Base-by-base conservation (phyloP, 352 stramenopile species). In the Phytophthora uliginosa region DNA sequence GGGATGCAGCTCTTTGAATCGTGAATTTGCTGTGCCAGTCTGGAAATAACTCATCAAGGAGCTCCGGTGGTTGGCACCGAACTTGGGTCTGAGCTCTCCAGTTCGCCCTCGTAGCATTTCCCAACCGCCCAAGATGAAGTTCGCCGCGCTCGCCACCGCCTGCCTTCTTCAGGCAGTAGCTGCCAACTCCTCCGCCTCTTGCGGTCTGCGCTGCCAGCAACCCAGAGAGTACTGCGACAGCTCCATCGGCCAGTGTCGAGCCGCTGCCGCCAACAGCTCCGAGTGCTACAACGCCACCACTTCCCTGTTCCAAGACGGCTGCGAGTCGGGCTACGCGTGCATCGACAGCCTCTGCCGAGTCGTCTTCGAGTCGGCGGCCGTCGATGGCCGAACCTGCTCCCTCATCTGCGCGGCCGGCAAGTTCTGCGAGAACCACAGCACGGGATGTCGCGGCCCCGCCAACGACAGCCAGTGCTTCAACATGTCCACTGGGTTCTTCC, bases 401-500 rank as follows among this genome's bases (percentile, higher is more conserved):
- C 36, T 67, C 36, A 67, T 68, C 13, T 76, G 63, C 48, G 56
- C 59, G 1, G 63, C 58, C 8, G 68, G 68, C 12, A 63, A 74
- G 28, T 74, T 66, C 55, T 79, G 73, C 59, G 73, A 79, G 36
- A 74, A 73, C 34, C 42, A 26, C 18, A 69, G 31, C 15, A 59
- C 7, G 1, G 53, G 58, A 45, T 79, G 73, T 18, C 73, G 73
- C 20, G 63, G 20, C 7, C 73, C 68, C 8, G 57, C 13, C 26
- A 68, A 74, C 40, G 54, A 74, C 4, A 48, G 55, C n/a, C 72
- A 84, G 66, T 87, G 79, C 63, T 87, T 83, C 59, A 79, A 83
- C 63, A 50, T 70, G 18, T 64, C 63, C 8, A 66, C 59, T 18
- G 67, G 72, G 0, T 31, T 58, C 8, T 77, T 76, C 45, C 65